phyloP scores from a whole-genome alignment of 139 green algal species.

The Closterium sp. region DNA sequence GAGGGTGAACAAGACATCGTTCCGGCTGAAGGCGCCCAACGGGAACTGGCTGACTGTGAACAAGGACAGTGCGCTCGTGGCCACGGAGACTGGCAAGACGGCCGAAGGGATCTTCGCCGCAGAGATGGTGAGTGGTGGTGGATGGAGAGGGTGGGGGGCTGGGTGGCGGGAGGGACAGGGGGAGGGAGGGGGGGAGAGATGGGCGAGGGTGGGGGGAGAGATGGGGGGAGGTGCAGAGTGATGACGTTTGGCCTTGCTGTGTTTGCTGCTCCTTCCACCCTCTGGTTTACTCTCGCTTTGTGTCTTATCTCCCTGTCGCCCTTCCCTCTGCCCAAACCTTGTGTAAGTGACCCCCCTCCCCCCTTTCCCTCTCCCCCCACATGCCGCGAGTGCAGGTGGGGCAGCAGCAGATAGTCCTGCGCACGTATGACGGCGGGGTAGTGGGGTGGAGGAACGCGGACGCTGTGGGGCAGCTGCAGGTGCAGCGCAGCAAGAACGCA shows the following conservation, averaged over 20 bases:
- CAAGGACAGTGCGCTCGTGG: neutral
- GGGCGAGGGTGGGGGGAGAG: neutral
- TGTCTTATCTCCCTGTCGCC: neutral
- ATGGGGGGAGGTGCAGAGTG: neutral
- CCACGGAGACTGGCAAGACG: neutral
- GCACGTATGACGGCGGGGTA: constrained; percentile 3
- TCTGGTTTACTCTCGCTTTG: neutral
- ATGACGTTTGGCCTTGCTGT: neutral
- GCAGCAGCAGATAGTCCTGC: neutral
- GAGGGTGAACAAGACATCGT: constrained; percentile 17
- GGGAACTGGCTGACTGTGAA: neutral
- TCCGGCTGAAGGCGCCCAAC: constrained; percentile 23
- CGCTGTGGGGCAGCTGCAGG: neutral
- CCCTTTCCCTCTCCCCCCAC: neutral
- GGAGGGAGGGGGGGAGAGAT: neutral
- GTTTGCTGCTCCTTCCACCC: too few relatives aligned
- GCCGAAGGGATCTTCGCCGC: constrained; percentile 9
- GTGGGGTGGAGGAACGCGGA: constrained; percentile 14
- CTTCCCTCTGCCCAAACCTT: neutral
- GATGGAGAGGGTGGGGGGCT: neutral
- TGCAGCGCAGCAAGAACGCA: constrained; percentile 5
- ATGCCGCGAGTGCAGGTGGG: constrained; percentile 2
- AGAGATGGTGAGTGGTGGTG: neutral
- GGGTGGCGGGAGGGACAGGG: neutral
- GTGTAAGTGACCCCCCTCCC: neutral